phyloP scores from a whole-genome alignment of 306 rosid genomes.

The Benincasa hispida region DNA sequence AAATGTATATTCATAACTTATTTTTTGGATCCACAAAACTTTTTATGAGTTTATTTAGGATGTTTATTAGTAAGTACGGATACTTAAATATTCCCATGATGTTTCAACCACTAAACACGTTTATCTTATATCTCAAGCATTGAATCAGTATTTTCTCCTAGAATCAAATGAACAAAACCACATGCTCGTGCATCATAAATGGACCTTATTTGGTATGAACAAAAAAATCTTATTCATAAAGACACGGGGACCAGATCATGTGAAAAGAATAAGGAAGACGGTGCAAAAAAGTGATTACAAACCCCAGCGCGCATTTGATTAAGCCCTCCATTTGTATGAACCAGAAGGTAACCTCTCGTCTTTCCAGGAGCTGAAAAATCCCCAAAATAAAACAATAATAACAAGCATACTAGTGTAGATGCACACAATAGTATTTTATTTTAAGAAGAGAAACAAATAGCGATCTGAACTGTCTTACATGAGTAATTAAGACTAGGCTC shows the following conservation, averaged over 20 bases:
- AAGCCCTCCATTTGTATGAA: constrained; percentile 91
- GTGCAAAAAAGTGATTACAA: constrained; percentile 10
- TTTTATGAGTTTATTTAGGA: neutral
- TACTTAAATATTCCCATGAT: neutral
- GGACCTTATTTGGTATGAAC: neutral
- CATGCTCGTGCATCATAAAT: no score
- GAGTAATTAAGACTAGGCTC: constrained; percentile 49
- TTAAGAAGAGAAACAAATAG: neutral
- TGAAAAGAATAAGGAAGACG: neutral
- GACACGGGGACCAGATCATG: neutral
- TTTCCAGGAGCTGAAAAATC: constrained; percentile 45
- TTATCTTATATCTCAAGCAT: neutral
- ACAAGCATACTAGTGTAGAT: neutral
- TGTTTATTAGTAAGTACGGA: neutral
- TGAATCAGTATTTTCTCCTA: neutral
- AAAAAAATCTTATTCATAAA: neutral
- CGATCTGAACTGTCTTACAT: constrained; percentile 23
- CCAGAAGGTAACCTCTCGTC: constrained; percentile 69
- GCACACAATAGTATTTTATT: neutral
- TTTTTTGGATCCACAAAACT: neutral
- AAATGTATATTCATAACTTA: neutral
- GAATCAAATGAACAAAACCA: neutral
- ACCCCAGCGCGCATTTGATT: constrained; percentile 99
- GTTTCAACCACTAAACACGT: constrained; percentile 4
- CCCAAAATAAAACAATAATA: neutral